Conservation (phyloP, 306 rosid genomes). For the Inga oerstediana region DNA sequence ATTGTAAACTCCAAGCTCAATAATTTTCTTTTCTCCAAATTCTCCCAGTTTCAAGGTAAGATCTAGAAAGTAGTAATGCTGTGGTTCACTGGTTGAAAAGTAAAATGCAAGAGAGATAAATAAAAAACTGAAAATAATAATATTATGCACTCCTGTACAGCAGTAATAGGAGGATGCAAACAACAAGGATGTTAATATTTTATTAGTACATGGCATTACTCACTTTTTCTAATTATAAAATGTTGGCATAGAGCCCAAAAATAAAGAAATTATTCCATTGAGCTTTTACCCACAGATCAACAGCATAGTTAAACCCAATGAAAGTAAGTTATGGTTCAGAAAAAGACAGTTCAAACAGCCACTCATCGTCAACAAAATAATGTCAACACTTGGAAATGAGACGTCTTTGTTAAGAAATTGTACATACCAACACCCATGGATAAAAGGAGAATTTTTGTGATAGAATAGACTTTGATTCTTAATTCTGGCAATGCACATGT, state of each 20-base stretch:
- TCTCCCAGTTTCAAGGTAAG: too few species aligned
- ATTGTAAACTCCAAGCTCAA: neutral
- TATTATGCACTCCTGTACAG: neutral
- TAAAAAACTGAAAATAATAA: too few species aligned
- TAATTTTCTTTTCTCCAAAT: too few species aligned
- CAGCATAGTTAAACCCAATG: neutral
- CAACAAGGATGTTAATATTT: neutral
- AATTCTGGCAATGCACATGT: constrained; percentile 69
- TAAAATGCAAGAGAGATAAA: too few species aligned
- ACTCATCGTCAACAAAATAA: neutral
- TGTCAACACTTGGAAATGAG: constrained; percentile 15
- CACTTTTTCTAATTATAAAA: neutral
- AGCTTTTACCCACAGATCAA: neutral
- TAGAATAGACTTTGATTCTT: constrained; percentile 75
- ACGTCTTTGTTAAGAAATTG: constrained; percentile 32
- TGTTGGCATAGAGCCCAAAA: too few species aligned
- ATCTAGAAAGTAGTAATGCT: too few species aligned
- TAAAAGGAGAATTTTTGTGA: constrained; percentile 62
- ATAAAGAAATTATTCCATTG: neutral
- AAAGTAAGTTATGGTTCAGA: neutral
- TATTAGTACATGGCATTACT: neutral
- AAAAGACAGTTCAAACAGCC: neutral
- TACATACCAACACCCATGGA: constrained; percentile 87
- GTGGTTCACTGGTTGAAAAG: too few species aligned
- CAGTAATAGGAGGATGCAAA: neutral